phyloP scores from a whole-genome alignment of 1,139 yeast genomes.

The Pichia inconspicua region DNA sequence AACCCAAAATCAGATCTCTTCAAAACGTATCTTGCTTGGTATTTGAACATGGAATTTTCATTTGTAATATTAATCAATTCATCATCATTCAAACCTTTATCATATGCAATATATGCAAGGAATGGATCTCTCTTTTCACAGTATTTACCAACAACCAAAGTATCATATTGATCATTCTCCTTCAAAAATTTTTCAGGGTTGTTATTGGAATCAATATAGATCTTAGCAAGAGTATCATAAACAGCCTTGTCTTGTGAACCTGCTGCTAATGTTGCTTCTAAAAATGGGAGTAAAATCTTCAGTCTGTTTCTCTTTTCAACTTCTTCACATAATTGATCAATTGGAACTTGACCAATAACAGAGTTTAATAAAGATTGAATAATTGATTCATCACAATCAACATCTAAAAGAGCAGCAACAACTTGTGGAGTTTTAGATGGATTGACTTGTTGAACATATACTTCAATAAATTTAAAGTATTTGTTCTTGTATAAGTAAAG shows the following conservation, averaged over 20 bases:
- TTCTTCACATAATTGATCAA: conserved; percentile 80
- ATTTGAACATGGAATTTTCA: conserved; percentile 96
- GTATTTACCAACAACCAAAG: conserved; percentile 91
- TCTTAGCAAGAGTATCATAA: conserved; percentile 91
- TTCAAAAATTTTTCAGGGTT: conserved; percentile 93
- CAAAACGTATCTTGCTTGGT: conserved; percentile 92
- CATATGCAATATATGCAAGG: conserved; percentile 93
- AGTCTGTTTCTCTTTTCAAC: conserved; percentile 95
- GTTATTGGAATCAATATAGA: conserved; percentile 94
- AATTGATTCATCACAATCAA: conserved; percentile 89
- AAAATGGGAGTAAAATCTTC: conserved; percentile 83
- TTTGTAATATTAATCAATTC: conserved; percentile 88
- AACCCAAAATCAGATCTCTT: conserved; percentile 73
- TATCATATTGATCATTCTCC: conserved; percentile 84
- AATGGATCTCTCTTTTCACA: conserved; percentile 99
- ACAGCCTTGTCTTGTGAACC: conserved; percentile 91
- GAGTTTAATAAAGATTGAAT: conserved; percentile 75
- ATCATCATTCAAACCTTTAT: conserved; percentile 85
- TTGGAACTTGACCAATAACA: conserved; percentile 92
- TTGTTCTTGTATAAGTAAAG: conserved; percentile 91
- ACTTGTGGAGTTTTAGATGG: conserved; percentile 95
- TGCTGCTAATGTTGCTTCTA: conserved; percentile 80
- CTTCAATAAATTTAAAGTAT: conserved; percentile 92
- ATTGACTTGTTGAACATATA: conserved; percentile 94
- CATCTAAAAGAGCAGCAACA: conserved; percentile 90